Evolutionary conservation across 2,329 filamentous ascomycete species (phyloP), one percentile per base, ranked within the genome.

Genomic region (Aspergillus phoenicis): DNA sequence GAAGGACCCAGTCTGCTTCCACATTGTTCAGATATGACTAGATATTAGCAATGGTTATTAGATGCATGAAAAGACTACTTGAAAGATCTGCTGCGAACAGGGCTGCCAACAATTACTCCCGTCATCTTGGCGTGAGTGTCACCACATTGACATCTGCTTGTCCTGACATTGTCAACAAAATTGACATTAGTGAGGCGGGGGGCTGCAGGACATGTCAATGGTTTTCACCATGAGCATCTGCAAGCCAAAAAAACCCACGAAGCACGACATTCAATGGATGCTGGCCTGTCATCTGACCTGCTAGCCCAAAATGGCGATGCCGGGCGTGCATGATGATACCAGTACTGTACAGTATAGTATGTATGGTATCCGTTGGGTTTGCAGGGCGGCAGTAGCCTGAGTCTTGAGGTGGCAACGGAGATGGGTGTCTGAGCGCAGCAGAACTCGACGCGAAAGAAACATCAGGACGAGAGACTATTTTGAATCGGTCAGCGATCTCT

Each of bases 281-380:
- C 41, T 45, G 20, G 41, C 41, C 26, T 33, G 47, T 51, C 47
- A 30, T 51, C 47, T 51, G 47, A 51, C 4, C 38, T 56, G 41
- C 53, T 56, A 47, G 43, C 53, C 53, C 17, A 24, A 45, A 38
- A 36, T 20, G 53, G 53, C 26, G 53, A 53, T 38, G 38, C 51
- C 51, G 51, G 51, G 48, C 33, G 17, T 52, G 10, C 15, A n/a
- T 15, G 6, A 33, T 51, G 5, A 49, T 49, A 28, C 45, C 45
- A 48, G 13, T 24, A 36, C 33, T 36, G 33, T 36, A 36, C 33
- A 36, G 10, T 10, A 45, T 13, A 22, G 41, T 45, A 45, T 45
- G 20, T 11, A 45, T 24, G 41, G 41, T 24, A 24, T 45, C 41
- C 20, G 15, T 49, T 49, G 45, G 45, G 45, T 49, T 36, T 45